These are phyloP conservation scores for Acanthamoeba healyi DNA, from an alignment of 208 protist species.

Conservation along the genomic window DNA sequence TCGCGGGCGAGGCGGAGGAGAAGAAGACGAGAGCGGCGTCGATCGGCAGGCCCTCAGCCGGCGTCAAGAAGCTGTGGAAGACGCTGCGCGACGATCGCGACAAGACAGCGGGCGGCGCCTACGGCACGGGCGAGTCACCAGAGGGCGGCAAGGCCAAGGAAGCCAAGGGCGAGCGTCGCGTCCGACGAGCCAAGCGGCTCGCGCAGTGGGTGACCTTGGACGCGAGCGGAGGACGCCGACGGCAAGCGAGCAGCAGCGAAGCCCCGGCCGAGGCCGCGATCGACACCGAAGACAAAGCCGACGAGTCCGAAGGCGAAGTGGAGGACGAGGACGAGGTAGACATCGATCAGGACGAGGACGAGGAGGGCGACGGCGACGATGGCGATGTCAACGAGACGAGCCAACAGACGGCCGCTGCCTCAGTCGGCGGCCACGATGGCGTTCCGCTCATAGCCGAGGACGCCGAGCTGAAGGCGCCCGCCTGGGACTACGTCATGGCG, in stretches of 20 bases:
- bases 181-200: background rate
- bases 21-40: background rate
- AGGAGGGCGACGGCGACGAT: background rate
- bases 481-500: conserved; percentile 50
- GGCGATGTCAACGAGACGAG: background rate
- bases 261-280: too few relatives aligned
- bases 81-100: background rate
- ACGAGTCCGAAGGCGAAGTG: background rate
- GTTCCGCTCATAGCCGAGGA: background rate
- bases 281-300: background rate
- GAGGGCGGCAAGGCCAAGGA: background rate
- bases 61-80: conserved; percentile 20
- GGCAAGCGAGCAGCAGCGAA: background rate
- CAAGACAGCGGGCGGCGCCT: too few relatives aligned
- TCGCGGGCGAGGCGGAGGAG: background rate
- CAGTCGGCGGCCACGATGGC: background rate
- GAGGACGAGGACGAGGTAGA: background rate
- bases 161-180: background rate
- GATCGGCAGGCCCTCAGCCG: too few relatives aligned
- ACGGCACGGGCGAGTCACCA: background rate
- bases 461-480: background rate
- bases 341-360: background rate
- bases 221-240: background rate
- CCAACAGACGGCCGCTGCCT: background rate
- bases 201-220: background rate